These are phyloP conservation scores for Hanseniaspora jakobsenii DNA, from an alignment of 805 yeast species.

Conservation along the genomic window DNA sequence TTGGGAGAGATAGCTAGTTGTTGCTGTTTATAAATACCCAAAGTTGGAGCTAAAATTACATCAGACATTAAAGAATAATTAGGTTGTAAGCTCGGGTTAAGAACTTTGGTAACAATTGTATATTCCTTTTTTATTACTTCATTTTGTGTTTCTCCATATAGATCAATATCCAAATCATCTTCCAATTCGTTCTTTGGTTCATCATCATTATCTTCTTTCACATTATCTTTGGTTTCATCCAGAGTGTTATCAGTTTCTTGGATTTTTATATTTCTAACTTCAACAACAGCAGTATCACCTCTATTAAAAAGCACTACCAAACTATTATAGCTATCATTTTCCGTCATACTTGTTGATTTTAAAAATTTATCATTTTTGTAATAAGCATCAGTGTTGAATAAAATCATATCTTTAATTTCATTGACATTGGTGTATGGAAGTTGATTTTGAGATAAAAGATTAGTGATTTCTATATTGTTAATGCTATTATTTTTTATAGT, in stretches of 20 bases:
- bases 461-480: not conserved
- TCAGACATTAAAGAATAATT: constrained; percentile 67
- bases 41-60: constrained; percentile 49
- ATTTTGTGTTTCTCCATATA: constrained; percentile 20
- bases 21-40: constrained; percentile 39
- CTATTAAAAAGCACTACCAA: constrained; percentile 8
- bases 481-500: constrained; percentile 2
- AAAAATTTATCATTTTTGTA: constrained; percentile 5
- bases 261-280: constrained; percentile 6
- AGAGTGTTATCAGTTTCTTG: not conserved
- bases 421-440: constrained; percentile 2
- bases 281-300: constrained; percentile 14
- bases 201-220: constrained; percentile 24
- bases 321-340: constrained; percentile 1
- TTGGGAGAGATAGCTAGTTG: constrained; percentile 63
- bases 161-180: constrained; percentile 25
- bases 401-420: not conserved
- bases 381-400: constrained; percentile 4
- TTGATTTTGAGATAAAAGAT: not conserved
- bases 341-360: not conserved
- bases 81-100: constrained; percentile 26
- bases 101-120: constrained; percentile 13
- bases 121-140: constrained; percentile 15
- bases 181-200: constrained; percentile 29
- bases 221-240: constrained; percentile 20